Base-by-base conservation (phyloP, 257 asterid genomes). In the Solanum infundibuliforme region DNA sequence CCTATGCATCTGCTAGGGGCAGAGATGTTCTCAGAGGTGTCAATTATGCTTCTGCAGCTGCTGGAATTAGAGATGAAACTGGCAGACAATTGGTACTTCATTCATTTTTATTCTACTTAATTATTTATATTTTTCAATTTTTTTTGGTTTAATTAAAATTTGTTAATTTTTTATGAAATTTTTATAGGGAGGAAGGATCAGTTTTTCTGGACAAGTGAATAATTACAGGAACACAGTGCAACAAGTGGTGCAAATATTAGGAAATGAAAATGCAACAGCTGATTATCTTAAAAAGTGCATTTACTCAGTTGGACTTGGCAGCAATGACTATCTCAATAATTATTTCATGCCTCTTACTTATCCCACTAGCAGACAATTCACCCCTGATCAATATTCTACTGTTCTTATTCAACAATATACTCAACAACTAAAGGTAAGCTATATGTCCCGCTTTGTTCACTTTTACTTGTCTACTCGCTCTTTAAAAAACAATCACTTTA, bases 11-110 rank as follows among this genome's bases (percentile, higher is more conserved):
- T 41, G 91, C 92, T 14, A 86, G 41, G 3, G 92, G 90, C 4
- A 11, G 69, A 20, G 79, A 88, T 5, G 87, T 93, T 83, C 84
- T 87, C 21, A 62, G 39, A 86, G 96, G 96, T 7, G 92, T 91
- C 6, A 92, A 93, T 58, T 93, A 93, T 87, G 96, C 91, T 12
- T 93, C 96, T 2, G 94, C 91, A 8, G 90, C 75, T 10, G 91
- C 91, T 1, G 96, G 96, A 88, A 91, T 93, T 46, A 92, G 88
- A 9, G 89, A 90, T 3, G 87, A 88, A 5, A n/a, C 94, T 0
- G 94, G 92, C 83, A n/a, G 8, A 11, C 14, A 25, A 14, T 8
- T 77, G 92, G 95, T 91, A 87, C 69, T 4, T 36, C 5, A 0
- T 29, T 36, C 6, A 25, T 43, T 31, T 25, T 48, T 48, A 48